Evolutionary conservation across 129 eudicot genomes (phyloP).

Genomic region (Pseudognaphalium luteoalbum): DNA sequence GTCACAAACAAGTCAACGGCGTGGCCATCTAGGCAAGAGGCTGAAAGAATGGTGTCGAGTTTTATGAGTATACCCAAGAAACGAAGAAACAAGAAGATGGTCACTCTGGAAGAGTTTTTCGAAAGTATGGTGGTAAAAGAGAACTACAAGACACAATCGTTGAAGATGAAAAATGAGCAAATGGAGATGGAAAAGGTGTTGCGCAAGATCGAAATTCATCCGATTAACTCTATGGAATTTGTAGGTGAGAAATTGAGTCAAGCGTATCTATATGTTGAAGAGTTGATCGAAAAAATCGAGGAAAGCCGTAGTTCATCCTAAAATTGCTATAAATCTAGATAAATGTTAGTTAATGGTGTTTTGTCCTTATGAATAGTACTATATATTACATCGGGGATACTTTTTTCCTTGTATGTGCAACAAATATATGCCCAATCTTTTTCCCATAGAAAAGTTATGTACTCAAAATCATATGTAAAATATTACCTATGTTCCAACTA

Average conservation of each 20-base stretch:
- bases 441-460: no score
- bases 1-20: background rate
- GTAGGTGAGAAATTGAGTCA: background rate
- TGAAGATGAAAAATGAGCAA: constrained; percentile 5
- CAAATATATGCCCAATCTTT: no score
- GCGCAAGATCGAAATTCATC: background rate
- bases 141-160: background rate
- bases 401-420: no score
- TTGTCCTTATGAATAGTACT: no score
- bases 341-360: no score
- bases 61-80: background rate
- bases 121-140: background rate
- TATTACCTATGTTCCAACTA: no score
- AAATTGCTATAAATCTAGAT: no score
- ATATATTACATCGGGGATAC: no score
- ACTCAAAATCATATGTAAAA: no score
- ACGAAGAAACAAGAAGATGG: background rate
- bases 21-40: constrained; percentile 4
- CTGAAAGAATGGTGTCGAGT: background rate
- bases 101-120: background rate
- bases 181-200: constrained; percentile 11
- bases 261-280: background rate
- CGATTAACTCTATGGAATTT: background rate
- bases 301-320: no score
- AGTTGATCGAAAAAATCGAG: background rate